Conservation (phyloP, 257 asterid genomes). For the Solanum chilense region DNA sequence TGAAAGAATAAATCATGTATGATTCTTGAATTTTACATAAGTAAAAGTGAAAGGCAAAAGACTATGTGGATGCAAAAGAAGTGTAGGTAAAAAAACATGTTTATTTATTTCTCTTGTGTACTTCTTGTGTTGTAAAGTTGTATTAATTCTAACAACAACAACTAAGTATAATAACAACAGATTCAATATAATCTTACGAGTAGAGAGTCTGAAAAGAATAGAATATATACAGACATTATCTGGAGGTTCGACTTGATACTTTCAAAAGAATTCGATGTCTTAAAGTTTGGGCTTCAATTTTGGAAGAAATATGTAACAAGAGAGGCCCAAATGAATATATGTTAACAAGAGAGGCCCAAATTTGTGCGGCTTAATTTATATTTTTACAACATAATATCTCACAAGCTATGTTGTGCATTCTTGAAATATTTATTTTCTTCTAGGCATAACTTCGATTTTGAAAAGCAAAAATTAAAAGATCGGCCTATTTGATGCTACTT, state of each 20-base stretch:
- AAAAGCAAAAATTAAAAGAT: no score
- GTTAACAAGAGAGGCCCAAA: background rate
- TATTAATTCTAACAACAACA: background rate
- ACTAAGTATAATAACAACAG: background rate
- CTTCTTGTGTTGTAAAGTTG: background rate
- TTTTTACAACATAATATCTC: no score
- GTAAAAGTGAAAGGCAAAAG: conserved; percentile 6
- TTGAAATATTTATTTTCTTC: background rate
- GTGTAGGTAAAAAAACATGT: background rate
- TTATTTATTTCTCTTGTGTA: background rate
- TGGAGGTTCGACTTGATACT: background rate
- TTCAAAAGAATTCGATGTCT: background rate
- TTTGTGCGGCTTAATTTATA: background rate
- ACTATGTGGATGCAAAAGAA: conserved; percentile 3
- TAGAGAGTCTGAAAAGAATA: no score
- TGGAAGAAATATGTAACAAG: background rate
- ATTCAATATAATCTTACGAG: no score
- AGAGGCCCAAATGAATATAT: background rate
- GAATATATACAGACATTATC: rapidly evolving
- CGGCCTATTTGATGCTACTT: no score
- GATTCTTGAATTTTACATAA: background rate
- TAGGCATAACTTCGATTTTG: background rate
- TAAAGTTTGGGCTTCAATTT: background rate
- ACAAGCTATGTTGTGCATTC: background rate
- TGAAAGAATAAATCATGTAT: background rate